Evolutionary conservation across 148 eudicot genomes (phyloP), one percentile per base, ranked within the genome.

Genomic region (Rhododendron kiyosumense): DNA sequence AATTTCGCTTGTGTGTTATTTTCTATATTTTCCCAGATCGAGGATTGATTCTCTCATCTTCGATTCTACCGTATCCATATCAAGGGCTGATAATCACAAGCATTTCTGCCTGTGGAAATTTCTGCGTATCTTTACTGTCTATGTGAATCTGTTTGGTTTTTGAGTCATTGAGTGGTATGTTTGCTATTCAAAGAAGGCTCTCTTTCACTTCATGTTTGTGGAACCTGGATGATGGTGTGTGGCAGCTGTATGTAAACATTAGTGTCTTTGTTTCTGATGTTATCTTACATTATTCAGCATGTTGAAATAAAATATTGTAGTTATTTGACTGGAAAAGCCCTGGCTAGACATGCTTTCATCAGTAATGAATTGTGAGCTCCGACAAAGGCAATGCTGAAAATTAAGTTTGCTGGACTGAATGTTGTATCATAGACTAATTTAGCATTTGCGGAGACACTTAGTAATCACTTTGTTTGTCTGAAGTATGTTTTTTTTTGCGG

Each of bases 131-230:
- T 46, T 46, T 78, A 10, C 11, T 78, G 34, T 71, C 15, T 30
- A 71, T 30, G 76, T 78, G 81, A 46, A 78, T n/a, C 81, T 78
- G 28, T 78, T 45, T 78, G 52, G 26, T 78, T 78, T 75, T 4
- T 43, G 17, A 78, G 12, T 78, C 4, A 26, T 26, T 78, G 34
- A 49, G 17, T 26, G 30, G 2, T 45, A 43, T 20, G 81, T 78
- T 13, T 2, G 32, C 59, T n/a, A 14, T 78, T 78, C 54, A 77
- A 43, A 43, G 80, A 38, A 41, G 80, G 49, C 28, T 75, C 22
- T 48, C 54, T 79, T n/a, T 11, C 4, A 46, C 54, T 78, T 77
- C 14, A 78, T 4, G 28, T 45, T 41, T 48, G 15, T 13, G 45
- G 54, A 26, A 78, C 32, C 24, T 78, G 52, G n/a, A 43, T 49